These are phyloP conservation scores for Nothophaeocryptopus gaeumannii DNA, from an alignment of 2,329 filamentous ascomycete species.

Conservation along the genomic window DNA sequence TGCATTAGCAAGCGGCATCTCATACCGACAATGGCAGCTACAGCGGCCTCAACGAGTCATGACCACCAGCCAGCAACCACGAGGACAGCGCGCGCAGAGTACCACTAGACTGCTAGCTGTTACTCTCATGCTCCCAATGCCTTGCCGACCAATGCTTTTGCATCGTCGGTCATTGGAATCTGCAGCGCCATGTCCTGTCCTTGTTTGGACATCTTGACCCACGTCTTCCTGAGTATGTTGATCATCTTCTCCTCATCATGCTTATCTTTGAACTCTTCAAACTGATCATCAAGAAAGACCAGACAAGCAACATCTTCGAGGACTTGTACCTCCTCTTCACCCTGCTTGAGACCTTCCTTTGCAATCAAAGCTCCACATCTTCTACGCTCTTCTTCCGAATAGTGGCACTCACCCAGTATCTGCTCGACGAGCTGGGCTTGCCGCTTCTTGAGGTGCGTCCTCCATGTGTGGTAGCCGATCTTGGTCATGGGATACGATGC, in stretches of 20 bases:
- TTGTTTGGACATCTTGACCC: constrained; percentile 68
- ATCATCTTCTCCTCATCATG: constrained; percentile 77
- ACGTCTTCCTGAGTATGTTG: constrained; percentile 68
- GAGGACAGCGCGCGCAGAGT: not conserved
- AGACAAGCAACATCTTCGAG: constrained; percentile 84
- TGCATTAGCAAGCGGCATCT: constrained; percentile 14
- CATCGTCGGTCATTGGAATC: constrained; percentile 63
- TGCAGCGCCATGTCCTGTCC: constrained; percentile 64
- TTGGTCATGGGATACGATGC: constrained; percentile 70
- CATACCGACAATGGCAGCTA: constrained; percentile 1
- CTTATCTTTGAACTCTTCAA: constrained; percentile 72
- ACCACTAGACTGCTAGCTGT: not conserved
- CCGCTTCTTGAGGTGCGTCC: constrained; percentile 68
- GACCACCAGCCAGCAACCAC: not conserved
- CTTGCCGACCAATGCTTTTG: constrained; percentile 60
- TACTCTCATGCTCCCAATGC: constrained; percentile 47
- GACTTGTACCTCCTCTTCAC: constrained; percentile 66
- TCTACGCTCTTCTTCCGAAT: constrained; percentile 53
- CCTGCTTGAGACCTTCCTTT: constrained; percentile 68
- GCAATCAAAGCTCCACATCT: constrained; percentile 69
- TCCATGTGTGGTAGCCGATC: constrained; percentile 76
- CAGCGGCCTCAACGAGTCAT: constrained; percentile 5
- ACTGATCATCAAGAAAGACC: constrained; percentile 83
- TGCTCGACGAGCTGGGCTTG: constrained; percentile 60
- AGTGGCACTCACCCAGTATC: constrained; percentile 55